Evolutionary conservation across 352 stramenopile genomes (phyloP).

Genomic region (Phytopythium oedochilum): DNA sequence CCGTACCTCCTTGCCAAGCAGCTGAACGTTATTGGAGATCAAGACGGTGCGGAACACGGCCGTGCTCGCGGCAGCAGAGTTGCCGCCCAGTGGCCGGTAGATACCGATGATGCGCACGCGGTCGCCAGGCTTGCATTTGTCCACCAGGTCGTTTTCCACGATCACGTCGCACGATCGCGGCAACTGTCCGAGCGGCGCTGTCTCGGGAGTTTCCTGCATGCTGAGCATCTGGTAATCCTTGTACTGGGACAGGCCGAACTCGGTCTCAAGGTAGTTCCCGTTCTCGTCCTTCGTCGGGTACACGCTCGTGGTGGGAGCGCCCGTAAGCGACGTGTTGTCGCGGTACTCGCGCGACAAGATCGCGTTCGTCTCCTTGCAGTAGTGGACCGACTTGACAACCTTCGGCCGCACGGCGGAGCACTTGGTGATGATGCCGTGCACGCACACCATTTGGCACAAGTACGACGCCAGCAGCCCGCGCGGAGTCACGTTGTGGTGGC

Average conservation of each 20-base stretch:
- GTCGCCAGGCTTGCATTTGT: constrained; percentile 98
- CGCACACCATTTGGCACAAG: constrained; percentile 95
- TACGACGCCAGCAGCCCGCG: constrained; percentile 88
- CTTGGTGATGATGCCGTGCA: constrained; percentile 99
- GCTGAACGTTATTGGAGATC: constrained; percentile 95
- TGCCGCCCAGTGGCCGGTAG: constrained; percentile 90
- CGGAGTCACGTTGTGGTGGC: constrained; percentile 91
- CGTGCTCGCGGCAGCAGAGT: constrained; percentile 65
- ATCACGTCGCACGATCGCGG: constrained; percentile 97
- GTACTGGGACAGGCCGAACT: constrained; percentile 97
- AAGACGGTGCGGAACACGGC: constrained; percentile 96
- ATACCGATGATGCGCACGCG: constrained; percentile 94
- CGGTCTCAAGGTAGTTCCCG: constrained; percentile 96
- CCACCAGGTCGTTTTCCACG: constrained; percentile 98
- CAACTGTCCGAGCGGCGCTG: constrained; percentile 95
- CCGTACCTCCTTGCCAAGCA: constrained; percentile 90
- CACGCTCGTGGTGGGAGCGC: constrained; percentile 79
- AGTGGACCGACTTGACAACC: constrained; percentile 97
- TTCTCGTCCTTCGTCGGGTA: constrained; percentile 97
- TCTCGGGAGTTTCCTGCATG: constrained; percentile 90
- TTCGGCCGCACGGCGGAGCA: constrained; percentile 97
- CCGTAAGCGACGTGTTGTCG: constrained; percentile 95
- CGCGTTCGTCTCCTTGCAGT: constrained; percentile 94
- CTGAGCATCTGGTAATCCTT: constrained; percentile 97
- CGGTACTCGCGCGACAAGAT: constrained; percentile 94